These are phyloP conservation scores for Microstroma glucosiphilum DNA, from an alignment of 1,284 basidiomycete species.

Conservation along the genomic window DNA sequence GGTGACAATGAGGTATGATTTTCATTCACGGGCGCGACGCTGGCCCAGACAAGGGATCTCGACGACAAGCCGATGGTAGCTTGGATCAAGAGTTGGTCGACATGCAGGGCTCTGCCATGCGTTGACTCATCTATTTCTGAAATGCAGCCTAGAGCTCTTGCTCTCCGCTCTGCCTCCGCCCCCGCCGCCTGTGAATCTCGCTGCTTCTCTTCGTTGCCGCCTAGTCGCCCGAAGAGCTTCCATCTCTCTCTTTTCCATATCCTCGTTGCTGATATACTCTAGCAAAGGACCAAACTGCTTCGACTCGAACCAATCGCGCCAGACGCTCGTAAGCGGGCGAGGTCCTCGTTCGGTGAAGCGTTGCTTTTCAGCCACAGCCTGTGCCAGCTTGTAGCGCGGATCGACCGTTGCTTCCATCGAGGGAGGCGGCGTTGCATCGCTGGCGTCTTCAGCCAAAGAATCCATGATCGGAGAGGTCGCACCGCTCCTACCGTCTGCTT, in stretches of 20 bases:
- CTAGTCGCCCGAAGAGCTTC: conserved; percentile 27
- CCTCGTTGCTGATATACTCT: conserved; percentile 77
- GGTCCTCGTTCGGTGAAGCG: conserved; percentile 57
- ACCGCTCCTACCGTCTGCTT: too few relatives aligned
- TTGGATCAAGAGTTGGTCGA: conserved; percentile 3
- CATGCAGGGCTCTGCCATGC: too few relatives aligned
- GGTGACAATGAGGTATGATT: too few relatives aligned
- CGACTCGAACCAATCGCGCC: conserved; percentile 89
- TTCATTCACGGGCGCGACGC: too few relatives aligned
- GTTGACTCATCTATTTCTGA: background rate
- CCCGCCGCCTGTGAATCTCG: background rate
- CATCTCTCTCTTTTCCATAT: conserved; percentile 63
- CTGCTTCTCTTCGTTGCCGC: background rate
- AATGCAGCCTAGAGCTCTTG: conserved; percentile 2
- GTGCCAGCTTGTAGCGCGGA: conserved; percentile 3
- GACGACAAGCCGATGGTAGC: too few relatives aligned
- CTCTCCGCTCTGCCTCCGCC: background rate
- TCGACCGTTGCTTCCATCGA: conserved; percentile 5
- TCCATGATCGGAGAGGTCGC: background rate
- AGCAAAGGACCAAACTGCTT: conserved; percentile 86
- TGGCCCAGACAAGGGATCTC: too few relatives aligned
- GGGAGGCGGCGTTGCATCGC: background rate
- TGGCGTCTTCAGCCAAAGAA: background rate
- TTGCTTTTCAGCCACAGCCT: background rate
- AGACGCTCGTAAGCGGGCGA: conserved; percentile 75